A percentile compares a stretch with the other conserved stretches of the same genome.
phyloP scores from a whole-genome alignment of 805 yeast genomes.

The Schwanniomyces vanrijiae region DNA sequence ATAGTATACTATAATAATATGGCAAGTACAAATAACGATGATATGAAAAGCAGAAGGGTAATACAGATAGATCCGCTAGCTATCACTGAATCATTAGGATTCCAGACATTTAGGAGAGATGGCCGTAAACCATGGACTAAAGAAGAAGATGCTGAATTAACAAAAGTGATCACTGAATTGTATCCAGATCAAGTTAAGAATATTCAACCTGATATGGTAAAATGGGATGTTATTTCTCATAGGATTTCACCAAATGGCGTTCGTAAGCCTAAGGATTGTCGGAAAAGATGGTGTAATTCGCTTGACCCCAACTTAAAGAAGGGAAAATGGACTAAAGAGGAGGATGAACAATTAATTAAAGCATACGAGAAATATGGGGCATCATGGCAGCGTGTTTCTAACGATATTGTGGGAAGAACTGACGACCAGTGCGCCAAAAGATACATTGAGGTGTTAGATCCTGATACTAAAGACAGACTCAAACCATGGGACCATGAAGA shows the following conservation, averaged over 20 bases:
- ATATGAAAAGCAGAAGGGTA: conserved; percentile 11
- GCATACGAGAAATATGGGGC: conserved; percentile 74
- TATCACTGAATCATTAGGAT: conserved; percentile 71
- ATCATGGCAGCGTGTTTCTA: conserved; percentile 82
- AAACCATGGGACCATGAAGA: conserved; percentile 80
- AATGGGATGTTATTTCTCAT: conserved; percentile 61
- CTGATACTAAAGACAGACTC: conserved; percentile 71
- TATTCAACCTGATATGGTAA: conserved; percentile 41
- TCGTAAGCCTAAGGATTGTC: conserved; percentile 77
- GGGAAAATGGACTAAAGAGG: conserved; percentile 85
- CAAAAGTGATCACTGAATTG: conserved; percentile 39
- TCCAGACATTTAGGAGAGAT: conserved; percentile 65
- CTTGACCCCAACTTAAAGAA: conserved; percentile 78
- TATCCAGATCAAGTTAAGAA: conserved; percentile 22
- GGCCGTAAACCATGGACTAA: conserved; percentile 72
- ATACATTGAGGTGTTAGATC: conserved; percentile 85
- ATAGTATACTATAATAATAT: not conserved
- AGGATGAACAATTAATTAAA: conserved; percentile 63
- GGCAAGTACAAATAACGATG: conserved; percentile 2
- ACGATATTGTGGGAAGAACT: conserved; percentile 77
- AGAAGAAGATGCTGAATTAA: conserved; percentile 64
- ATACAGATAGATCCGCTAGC: conserved; percentile 50
- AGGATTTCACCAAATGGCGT: conserved; percentile 40
- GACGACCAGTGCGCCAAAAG: conserved; percentile 95
- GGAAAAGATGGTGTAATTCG: conserved; percentile 85